These are phyloP conservation scores for Fusarium subglutinans DNA, from an alignment of 2,329 filamentous ascomycete genomes.

Conservation along the genomic window DNA sequence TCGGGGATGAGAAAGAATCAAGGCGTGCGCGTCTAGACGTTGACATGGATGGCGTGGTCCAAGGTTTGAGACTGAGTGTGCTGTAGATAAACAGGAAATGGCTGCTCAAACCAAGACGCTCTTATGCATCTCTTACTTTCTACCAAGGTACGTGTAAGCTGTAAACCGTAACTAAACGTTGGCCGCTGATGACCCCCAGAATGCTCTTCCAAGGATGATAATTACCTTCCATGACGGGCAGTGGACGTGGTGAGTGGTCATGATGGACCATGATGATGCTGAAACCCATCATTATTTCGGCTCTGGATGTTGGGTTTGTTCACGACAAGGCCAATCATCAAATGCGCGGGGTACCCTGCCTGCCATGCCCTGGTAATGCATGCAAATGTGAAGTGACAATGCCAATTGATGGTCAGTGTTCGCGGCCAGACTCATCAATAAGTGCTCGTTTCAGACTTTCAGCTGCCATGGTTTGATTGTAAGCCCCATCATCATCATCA, in stretches of 20 bases:
- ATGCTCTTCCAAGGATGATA: background rate
- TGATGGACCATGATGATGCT: slow-evolving; percentile 36
- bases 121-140: slow-evolving; percentile 15
- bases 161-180: background rate
- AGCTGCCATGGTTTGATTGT: slow-evolving; percentile 8
- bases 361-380: background rate
- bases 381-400: background rate
- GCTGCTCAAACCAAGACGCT: background rate
- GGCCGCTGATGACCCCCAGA: background rate
- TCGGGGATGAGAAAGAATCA: slow-evolving; percentile 12
- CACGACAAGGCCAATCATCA: slow-evolving; percentile 17
- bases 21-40: background rate
- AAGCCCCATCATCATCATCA: background rate
- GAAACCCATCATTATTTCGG: slow-evolving; percentile 29
- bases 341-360: slow-evolving; percentile 16
- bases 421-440: background rate
- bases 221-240: background rate
- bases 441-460: slow-evolving; percentile 20
- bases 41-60: slow-evolving; percentile 23
- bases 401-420: background rate
- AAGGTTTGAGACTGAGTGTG: slow-evolving; percentile 11
- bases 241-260: background rate
- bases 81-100: slow-evolving; percentile 1
- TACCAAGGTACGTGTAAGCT: background rate
- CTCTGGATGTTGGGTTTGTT: background rate